These are phyloP conservation scores for Striga hermonthica DNA, from an alignment of 305 asterid species.

Conservation along the genomic window DNA sequence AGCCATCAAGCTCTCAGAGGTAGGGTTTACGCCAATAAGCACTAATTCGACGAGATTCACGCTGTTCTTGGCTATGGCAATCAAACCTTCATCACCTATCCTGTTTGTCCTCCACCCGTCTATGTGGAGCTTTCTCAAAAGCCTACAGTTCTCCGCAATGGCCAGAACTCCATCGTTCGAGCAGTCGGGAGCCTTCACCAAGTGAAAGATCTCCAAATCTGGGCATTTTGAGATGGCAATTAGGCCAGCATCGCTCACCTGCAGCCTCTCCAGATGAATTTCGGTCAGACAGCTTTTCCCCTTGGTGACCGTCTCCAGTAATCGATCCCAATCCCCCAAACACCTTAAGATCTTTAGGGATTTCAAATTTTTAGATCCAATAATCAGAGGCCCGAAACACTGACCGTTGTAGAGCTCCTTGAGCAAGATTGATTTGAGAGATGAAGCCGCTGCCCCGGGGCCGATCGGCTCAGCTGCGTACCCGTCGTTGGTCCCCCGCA, in stretches of 20 bases:
- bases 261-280: constrained; percentile 40
- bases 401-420: constrained; percentile 41
- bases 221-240: constrained; percentile 26
- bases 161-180: constrained; percentile 33
- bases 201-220: constrained; percentile 36
- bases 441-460: constrained; percentile 27
- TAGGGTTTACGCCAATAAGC: constrained; percentile 39
- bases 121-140: constrained; percentile 38
- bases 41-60: constrained; percentile 36
- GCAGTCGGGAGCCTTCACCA: constrained; percentile 38
- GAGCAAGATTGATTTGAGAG: constrained; percentile 30
- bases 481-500: constrained; percentile 33
- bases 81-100: constrained; percentile 35
- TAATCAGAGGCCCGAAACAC: constrained; percentile 36
- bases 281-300: constrained; percentile 24
- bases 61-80: constrained; percentile 33
- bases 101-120: constrained; percentile 44
- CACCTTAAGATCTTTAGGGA: constrained; percentile 38
- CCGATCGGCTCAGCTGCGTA: constrained; percentile 26
- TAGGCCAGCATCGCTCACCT: constrained; percentile 39
- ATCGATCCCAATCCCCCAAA: constrained; percentile 37
- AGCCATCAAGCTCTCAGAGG: constrained; percentile 31
- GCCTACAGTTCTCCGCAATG: constrained; percentile 35
- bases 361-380: constrained; percentile 33
- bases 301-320: constrained; percentile 27